Evolutionary conservation across 345 rosid species (phyloP).

Genomic region (Rhodomyrtus tomentosa): DNA sequence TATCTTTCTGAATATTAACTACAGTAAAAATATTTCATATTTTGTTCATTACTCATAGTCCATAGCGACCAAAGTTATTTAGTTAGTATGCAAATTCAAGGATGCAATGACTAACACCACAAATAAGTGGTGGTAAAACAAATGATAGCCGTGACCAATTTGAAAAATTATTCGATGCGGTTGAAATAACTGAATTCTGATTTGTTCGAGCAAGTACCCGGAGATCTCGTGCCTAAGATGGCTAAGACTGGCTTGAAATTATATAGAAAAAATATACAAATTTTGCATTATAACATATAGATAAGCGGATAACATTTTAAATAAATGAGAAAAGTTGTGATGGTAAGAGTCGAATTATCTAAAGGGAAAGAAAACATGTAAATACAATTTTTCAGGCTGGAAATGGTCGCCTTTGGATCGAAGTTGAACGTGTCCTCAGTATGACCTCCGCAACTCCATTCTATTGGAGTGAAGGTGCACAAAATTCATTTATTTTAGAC

Average conservation of each 20-base stretch:
- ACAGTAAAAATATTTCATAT: neutral
- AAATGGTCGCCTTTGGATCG: neutral
- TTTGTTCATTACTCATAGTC: fast-evolving
- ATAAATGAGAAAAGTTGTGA: neutral
- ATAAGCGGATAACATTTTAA: neutral
- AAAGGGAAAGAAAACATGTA: neutral
- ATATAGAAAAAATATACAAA: neutral
- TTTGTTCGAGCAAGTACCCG: neutral
- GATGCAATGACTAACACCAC: neutral
- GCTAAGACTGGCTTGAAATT: neutral
- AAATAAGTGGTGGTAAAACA: neutral
- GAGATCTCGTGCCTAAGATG: neutral
- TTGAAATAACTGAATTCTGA: no score
- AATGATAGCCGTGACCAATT: neutral
- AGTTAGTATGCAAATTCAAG: neutral
- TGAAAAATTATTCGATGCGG: neutral
- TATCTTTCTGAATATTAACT: neutral
- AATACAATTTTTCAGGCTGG: neutral
- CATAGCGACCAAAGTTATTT: fast-evolving
- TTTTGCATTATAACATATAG: fast-evolving
- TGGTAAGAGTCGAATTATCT: neutral
- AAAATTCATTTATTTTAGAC: neutral
- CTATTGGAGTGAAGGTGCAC: neutral
- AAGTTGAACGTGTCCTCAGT: neutral
- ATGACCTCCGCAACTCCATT: neutral